Base-by-base conservation (phyloP, 768 basidiomycete species). In the Floccularia luteovirens region DNA sequence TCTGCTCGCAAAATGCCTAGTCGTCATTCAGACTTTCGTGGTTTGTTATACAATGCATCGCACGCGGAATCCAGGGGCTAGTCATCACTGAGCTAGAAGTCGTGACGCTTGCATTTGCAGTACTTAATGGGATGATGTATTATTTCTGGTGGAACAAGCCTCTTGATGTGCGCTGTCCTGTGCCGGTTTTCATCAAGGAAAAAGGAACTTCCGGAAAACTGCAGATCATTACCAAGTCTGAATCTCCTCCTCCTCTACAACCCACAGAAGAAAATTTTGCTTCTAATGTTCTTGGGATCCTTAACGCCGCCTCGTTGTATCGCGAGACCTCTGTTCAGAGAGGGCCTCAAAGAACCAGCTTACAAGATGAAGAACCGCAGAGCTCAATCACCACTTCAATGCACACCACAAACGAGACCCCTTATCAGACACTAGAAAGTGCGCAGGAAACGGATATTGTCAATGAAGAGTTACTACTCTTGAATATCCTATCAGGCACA, bases 101-200 rank as follows among this genome's bases (percentile, higher is more conserved):
- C 20, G 36, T 38, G 8, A 38, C 36, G 8, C 36, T 38, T 12
- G 36, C n/a, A 17, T 24, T 22, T 24, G 36, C 36, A 24, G 17
- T 38, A 12, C 36, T 38, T 8, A 38, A 38, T 17, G 36, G 19
- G 11, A 22, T 38, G 8, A 38, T 24, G 21, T 38, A 38, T 24
- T 20, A 8, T 13, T 21, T 38, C 19, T 38, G 36, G 36, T 38
- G 36, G 36, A 38, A 38, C 36, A 38, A 38, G 23, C 36, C 36
- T 38, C 36, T 38, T 20, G 36, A 38, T 24, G 36, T 38, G 12
- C 8, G 36, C n/a, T 13, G 13, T 24, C 19, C 36, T 13, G 23
- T 38, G n/a, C 27, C 27, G 8, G 27, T 30, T 8, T 30, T 30
- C 27, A 8, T 30, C 27, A 30, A 30, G n/a, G n/a, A n/a, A n/a